Evolutionary conservation across 2,329 filamentous ascomycete species (phyloP).

Genomic region (Phyllosticta citrichinensis): DNA sequence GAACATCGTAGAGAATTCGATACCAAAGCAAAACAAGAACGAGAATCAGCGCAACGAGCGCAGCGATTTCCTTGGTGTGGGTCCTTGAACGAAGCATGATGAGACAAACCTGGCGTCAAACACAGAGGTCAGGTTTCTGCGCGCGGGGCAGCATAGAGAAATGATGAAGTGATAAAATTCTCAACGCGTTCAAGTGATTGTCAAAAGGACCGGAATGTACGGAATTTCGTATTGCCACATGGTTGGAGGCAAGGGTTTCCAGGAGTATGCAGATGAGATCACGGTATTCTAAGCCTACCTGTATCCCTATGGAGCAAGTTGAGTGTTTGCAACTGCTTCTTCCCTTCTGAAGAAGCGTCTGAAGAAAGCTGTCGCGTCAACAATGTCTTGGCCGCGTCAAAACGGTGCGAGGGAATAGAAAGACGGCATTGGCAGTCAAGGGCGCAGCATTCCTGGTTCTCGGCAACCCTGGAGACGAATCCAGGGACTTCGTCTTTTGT

Average conservation of each 20-base stretch:
- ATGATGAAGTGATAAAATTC: neutral
- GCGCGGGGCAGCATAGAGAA: neutral
- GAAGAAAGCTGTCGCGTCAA: neutral
- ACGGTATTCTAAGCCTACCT: neutral
- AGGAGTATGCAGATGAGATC: neutral
- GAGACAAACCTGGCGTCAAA: neutral
- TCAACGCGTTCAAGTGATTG: neutral
- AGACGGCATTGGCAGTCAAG: neutral
- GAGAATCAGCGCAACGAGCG: neutral
- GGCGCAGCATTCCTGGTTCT: neutral
- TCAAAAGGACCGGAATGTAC: neutral
- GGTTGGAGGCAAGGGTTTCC: neutral
- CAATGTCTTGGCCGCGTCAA: neutral
- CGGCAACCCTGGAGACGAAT: neutral
- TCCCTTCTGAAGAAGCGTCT: neutral
- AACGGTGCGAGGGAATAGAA: neutral
- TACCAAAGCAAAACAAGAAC: neutral
- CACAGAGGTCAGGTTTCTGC: neutral
- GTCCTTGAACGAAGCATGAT: neutral
- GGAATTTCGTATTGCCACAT: constrained; percentile 3
- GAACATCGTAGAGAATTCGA: neutral
- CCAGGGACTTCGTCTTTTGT: neutral
- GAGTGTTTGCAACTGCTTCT: neutral
- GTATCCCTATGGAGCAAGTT: neutral
- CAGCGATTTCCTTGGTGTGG: neutral